Conservation (phyloP, 345 rosid genomes). For the Salix brachista region DNA sequence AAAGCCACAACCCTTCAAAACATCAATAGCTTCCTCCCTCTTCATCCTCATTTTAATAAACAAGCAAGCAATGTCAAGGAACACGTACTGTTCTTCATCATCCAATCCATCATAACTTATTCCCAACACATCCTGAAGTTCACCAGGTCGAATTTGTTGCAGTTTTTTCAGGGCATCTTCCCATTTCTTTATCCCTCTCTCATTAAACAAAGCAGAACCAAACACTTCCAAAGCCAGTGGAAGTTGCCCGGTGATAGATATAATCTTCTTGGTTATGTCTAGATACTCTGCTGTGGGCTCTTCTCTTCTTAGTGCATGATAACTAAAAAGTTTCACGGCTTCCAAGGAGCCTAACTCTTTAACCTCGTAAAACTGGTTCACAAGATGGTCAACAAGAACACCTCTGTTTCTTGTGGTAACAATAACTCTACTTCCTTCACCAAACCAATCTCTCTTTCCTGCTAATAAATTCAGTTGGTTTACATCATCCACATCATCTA, state of each 20-base stretch:
- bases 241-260: slow-evolving; percentile 39
- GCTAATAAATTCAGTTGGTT: slow-evolving; percentile 42
- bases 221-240: slow-evolving; percentile 82
- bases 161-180: slow-evolving; percentile 43
- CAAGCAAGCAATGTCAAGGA: slow-evolving; percentile 72
- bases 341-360: slow-evolving; percentile 26
- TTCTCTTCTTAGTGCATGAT: slow-evolving; percentile 54
- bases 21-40: slow-evolving; percentile 43
- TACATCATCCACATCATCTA: slow-evolving; percentile 53
- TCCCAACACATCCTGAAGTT: slow-evolving; percentile 41
- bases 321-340: slow-evolving; percentile 51
- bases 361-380: slow-evolving; percentile 42
- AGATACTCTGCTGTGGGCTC: slow-evolving; percentile 33
- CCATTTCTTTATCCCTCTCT: slow-evolving; percentile 49
- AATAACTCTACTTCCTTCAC: slow-evolving; percentile 47
- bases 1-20: slow-evolving; percentile 59
- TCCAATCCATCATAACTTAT: slow-evolving; percentile 59
- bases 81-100: slow-evolving; percentile 37
- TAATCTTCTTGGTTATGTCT: slow-evolving; percentile 38
- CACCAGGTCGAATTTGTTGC: slow-evolving; percentile 14
- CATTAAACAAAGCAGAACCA: slow-evolving; percentile 53
- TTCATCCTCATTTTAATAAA: slow-evolving; percentile 39
- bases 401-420: slow-evolving; percentile 54
- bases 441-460: slow-evolving; percentile 43
- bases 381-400: slow-evolving; percentile 27